Evolutionary conservation across 2,329 filamentous ascomycete genomes (phyloP).

Genomic region (Trichophyton benhamiae): DNA sequence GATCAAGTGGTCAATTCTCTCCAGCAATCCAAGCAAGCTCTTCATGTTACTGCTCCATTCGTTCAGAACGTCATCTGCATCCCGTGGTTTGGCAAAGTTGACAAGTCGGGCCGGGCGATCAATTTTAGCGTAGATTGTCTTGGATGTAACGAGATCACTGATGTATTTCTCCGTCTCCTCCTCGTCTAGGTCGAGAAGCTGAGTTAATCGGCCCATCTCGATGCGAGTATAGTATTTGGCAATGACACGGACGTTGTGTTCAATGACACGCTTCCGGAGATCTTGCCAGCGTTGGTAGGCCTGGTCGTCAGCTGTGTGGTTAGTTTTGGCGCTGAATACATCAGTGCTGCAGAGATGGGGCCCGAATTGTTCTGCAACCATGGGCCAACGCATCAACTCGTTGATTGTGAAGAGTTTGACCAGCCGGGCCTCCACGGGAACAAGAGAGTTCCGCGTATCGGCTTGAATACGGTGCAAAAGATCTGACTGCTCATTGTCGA

Average conservation of each 20-base stretch:
- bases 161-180: conserved; percentile 99
- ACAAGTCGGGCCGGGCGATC: conserved; percentile 86
- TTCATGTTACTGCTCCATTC: conserved; percentile 99
- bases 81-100: conserved; percentile 85
- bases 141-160: conserved; percentile 87
- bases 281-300: conserved; percentile 82
- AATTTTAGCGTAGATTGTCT: conserved; percentile 97
- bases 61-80: conserved; percentile 91
- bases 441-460: conserved; percentile 66
- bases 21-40: conserved; percentile 69
- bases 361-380: conserved; percentile 78
- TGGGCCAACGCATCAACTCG: conserved; percentile 97
- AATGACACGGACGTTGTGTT: conserved; percentile 95
- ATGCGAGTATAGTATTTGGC: conserved; percentile 99
- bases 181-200: conserved; percentile 81
- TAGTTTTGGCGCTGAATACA: conserved; percentile 60
- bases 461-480: conserved; percentile 84
- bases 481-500: conserved; percentile 98
- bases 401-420: conserved; percentile 90
- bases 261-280: conserved; percentile 92
- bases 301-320: conserved; percentile 57
- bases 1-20: conserved; percentile 93
- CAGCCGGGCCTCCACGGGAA: conserved; percentile 70
- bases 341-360: conserved; percentile 79
- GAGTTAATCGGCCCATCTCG: conserved; percentile 76